These are phyloP conservation scores for Penicillium lividum DNA, from an alignment of 495 filamentous ascomycete species.

Conservation along the genomic window DNA sequence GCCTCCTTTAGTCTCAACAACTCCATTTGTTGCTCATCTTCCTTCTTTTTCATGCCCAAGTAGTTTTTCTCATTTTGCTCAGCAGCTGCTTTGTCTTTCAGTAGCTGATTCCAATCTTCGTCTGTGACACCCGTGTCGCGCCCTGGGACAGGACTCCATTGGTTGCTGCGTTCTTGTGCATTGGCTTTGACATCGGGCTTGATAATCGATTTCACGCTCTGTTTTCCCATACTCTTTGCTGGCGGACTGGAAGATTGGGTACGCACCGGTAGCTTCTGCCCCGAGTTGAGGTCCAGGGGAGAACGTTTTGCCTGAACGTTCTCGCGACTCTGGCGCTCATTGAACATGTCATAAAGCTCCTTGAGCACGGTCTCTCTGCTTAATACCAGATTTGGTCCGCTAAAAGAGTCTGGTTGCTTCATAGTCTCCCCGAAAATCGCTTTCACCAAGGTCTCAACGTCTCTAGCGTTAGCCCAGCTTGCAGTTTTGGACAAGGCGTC, in stretches of 20 bases:
- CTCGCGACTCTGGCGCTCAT: slow-evolving; percentile 31
- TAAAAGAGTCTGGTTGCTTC: slow-evolving; percentile 12
- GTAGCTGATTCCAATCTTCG: slow-evolving; percentile 60
- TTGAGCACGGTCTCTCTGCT: slow-evolving; percentile 35
- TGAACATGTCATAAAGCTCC: slow-evolving; percentile 45
- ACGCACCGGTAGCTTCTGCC: slow-evolving; percentile 2
- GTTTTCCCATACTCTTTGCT: not conserved
- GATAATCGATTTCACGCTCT: not conserved
- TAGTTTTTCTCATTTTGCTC: slow-evolving; percentile 23
- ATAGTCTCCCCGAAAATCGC: slow-evolving; percentile 49
- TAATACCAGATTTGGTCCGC: slow-evolving; percentile 25
- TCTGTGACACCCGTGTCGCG: slow-evolving; percentile 62
- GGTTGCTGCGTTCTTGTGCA: not conserved
- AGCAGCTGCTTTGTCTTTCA: slow-evolving; percentile 44
- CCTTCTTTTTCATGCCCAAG: slow-evolving; percentile 2
- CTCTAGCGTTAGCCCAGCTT: slow-evolving; percentile 71
- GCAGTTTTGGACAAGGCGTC: slow-evolving; percentile 40
- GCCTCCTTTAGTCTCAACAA: slow-evolving; percentile 13
- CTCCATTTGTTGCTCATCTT: slow-evolving; percentile 5
- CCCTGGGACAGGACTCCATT: slow-evolving; percentile 10
- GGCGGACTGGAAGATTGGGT: not conserved
- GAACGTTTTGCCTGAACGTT: not conserved
- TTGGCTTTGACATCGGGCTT: not conserved
- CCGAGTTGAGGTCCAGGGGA: not conserved
- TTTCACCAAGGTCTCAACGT: slow-evolving; percentile 60